These are phyloP conservation scores for Blastobotrys petasosporus DNA, from an alignment of 1,139 yeast species.

Conservation along the genomic window DNA sequence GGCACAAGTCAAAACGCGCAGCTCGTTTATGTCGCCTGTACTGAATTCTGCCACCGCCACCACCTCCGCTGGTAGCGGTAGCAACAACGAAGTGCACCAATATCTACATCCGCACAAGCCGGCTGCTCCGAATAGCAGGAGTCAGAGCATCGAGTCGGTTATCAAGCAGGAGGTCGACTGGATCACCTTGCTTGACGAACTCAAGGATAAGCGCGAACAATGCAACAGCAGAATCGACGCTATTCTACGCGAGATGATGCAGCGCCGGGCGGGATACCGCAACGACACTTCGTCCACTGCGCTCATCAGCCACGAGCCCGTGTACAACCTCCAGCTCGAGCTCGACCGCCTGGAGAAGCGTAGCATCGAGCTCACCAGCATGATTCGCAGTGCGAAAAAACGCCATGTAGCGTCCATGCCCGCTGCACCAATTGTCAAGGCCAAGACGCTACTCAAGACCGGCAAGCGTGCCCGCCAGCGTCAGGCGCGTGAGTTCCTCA, in stretches of 20 bases:
- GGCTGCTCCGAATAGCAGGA: too few species aligned
- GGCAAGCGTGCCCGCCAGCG: not conserved
- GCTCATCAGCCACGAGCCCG: constrained; percentile 1
- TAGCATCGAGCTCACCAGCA: not conserved
- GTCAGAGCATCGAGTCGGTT: too few species aligned
- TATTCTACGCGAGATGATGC: constrained; percentile 9
- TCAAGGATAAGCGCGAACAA: not conserved
- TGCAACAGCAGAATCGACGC: constrained; percentile 2
- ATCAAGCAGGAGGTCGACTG: not conserved
- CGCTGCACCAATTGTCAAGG: not conserved
- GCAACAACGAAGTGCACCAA: too few species aligned
- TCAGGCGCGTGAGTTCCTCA: constrained; percentile 4
- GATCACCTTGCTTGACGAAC: not conserved
- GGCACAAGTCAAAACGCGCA: too few species aligned
- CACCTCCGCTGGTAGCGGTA: too few species aligned
- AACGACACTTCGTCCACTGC: not conserved
- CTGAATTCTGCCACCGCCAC: too few species aligned
- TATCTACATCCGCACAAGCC: too few species aligned
- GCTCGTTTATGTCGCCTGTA: too few species aligned
- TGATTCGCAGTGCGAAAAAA: constrained; percentile 1
- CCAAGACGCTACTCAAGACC: not conserved
- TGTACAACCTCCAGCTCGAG: constrained; percentile 6
- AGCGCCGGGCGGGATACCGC: constrained; percentile 9
- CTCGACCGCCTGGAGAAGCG: constrained; percentile 5
- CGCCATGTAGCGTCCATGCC: constrained; percentile 1